phyloP scores from a whole-genome alignment of 73 alveolate genomes.

The Symbiodinium pilosum region DNA sequence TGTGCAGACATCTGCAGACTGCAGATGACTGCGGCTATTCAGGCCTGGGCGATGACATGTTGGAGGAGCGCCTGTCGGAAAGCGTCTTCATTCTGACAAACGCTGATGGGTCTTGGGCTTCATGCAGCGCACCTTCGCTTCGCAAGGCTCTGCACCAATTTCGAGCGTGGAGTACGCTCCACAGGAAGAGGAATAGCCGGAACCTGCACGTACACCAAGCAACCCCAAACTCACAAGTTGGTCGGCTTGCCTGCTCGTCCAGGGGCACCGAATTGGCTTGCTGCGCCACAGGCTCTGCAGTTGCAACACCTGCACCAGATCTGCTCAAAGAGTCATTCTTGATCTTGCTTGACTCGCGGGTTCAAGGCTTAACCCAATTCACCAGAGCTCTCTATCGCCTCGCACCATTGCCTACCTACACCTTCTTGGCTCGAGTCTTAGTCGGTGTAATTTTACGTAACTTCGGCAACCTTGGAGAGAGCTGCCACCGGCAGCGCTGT shows the following conservation, averaged over 20 bases:
- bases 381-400: no score
- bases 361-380: no score
- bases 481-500: slow-evolving; percentile 11
- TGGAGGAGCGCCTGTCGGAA: slow-evolving; percentile 9
- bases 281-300: no score
- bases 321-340: no score
- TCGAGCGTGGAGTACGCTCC: slow-evolving; percentile 14
- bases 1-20: no score
- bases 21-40: no score
- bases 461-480: background rate
- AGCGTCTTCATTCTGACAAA: background rate
- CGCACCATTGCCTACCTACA: background rate
- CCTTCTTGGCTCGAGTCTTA: background rate
- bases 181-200: background rate
- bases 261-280: no score
- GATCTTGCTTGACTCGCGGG: no score
- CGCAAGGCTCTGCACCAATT: background rate
- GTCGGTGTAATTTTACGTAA: no score
- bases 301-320: no score
- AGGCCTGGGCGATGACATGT: background rate
- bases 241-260: no score
- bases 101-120: background rate
- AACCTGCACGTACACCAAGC: background rate
- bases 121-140: background rate
- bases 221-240: no score